Percentiles rank a stretch among this genome's conserved stretches.
Conservation (phyloP, 176 grass and related monocot genomes). For the Oryza australiensis region DNA sequence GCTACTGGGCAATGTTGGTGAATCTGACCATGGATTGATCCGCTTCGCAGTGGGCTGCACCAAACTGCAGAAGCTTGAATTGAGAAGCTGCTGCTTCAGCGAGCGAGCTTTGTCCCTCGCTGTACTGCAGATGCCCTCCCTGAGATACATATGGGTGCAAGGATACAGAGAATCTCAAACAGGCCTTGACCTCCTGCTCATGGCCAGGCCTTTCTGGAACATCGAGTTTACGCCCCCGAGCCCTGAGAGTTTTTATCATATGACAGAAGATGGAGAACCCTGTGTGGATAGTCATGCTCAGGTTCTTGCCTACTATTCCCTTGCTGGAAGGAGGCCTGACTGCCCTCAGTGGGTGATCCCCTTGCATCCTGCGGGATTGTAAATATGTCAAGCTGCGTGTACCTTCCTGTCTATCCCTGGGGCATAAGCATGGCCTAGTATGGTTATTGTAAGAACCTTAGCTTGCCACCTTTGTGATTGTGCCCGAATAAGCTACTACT, state of each 20-base stretch:
- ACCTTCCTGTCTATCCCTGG: background rate
- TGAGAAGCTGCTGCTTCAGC: constrained; percentile 86
- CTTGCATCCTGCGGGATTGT: constrained; percentile 67
- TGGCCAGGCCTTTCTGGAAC: constrained; percentile 89
- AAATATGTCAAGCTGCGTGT: constrained; percentile 44
- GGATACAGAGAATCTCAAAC: constrained; percentile 68
- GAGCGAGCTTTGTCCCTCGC: constrained; percentile 69
- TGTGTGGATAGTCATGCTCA: constrained; percentile 55
- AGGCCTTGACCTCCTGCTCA: constrained; percentile 61
- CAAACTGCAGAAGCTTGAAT: constrained; percentile 77
- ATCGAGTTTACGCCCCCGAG: constrained; percentile 75
- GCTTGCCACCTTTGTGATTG: constrained; percentile 26
- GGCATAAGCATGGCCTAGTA: constrained; percentile 8
- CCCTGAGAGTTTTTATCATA: background rate
- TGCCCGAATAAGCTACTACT: constrained; percentile 44
- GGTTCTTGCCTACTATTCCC: constrained; percentile 88
- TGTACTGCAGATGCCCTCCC: constrained; percentile 52
- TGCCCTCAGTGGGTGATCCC: constrained; percentile 66
- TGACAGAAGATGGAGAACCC: constrained; percentile 39
- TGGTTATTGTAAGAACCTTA: constrained; percentile 34
- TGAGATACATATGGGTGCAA: constrained; percentile 94
- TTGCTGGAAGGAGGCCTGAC: constrained; percentile 72
- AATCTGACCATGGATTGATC: constrained; percentile 72
- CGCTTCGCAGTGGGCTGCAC: constrained; percentile 70
- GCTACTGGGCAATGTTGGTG: constrained; percentile 78